phyloP scores from a whole-genome alignment of 2,329 filamentous ascomycete genomes.

The Chrysosporium queenslandicum region DNA sequence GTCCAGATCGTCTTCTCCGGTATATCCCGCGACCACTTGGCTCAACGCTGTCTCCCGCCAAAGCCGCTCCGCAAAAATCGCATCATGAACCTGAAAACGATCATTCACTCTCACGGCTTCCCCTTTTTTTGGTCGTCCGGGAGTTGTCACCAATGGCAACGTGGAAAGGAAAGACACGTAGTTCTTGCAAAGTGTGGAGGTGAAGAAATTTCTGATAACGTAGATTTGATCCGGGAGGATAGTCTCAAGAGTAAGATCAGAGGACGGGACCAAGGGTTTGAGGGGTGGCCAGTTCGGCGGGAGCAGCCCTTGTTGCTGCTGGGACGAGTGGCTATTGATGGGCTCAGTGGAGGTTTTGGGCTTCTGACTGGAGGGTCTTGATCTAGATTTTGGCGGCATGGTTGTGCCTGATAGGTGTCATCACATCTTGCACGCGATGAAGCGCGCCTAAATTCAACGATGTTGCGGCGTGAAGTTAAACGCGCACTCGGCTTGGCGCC shows the following conservation, averaged over 20 bases:
- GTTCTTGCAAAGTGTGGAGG: constrained; percentile 60
- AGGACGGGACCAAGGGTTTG: constrained; percentile 55
- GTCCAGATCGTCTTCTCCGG: constrained; percentile 23
- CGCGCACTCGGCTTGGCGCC: no score
- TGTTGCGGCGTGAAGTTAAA: no score
- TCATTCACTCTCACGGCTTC: constrained; percentile 82
- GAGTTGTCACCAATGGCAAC: constrained; percentile 66
- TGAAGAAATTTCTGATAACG: constrained; percentile 64
- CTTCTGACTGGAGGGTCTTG: constrained; percentile 1
- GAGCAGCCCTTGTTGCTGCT: neutral
- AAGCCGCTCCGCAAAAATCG: constrained; percentile 59
- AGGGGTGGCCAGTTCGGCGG: constrained; percentile 55
- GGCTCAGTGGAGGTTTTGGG: neutral
- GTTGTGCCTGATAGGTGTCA: neutral
- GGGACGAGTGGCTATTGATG: neutral
- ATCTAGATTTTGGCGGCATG: constrained; percentile 9
- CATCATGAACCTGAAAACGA: constrained; percentile 71
- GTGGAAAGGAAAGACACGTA: constrained; percentile 64
- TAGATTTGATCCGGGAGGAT: constrained; percentile 58
- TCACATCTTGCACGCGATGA: no score
- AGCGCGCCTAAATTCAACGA: no score
- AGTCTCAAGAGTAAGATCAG: constrained; percentile 52
- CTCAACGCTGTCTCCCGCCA: constrained; percentile 70
- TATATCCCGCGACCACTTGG: constrained; percentile 43
- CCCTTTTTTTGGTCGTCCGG: constrained; percentile 65